These are phyloP conservation scores for Euphrasia arctica DNA, from an alignment of 305 asterid species.

Conservation along the genomic window DNA sequence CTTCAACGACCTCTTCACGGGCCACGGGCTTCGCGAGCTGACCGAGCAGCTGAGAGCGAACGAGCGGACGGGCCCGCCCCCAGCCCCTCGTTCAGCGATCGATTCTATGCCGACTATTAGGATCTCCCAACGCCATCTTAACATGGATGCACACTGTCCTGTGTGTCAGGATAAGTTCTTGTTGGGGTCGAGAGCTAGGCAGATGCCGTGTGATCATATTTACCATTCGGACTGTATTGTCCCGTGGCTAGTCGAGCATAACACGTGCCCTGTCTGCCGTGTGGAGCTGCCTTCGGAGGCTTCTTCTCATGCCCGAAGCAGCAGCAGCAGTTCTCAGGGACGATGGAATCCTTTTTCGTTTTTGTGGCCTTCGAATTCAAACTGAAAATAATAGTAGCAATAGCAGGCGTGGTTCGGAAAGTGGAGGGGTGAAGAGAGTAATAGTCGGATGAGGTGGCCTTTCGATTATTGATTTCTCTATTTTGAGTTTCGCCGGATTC, in stretches of 20 bases:
- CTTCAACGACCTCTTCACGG: conserved; percentile 60
- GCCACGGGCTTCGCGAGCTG: conserved; percentile 71
- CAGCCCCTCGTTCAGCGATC: conserved; percentile 48
- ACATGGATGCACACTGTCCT: conserved; percentile 46
- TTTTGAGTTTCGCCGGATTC: conserved; percentile 4
- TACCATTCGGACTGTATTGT: conserved; percentile 54
- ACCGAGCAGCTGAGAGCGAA: conserved; percentile 63
- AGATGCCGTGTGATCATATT: conserved; percentile 53
- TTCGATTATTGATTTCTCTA: conserved; percentile 28
- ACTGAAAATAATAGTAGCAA: conserved; percentile 19
- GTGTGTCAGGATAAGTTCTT: conserved; percentile 54
- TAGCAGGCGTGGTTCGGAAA: conserved; percentile 25
- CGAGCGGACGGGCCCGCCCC: conserved; percentile 47
- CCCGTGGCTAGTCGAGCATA: conserved; percentile 51
- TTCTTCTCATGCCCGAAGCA: conserved; percentile 30
- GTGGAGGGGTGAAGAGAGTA: conserved; percentile 23
- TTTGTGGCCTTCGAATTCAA: conserved; percentile 65
- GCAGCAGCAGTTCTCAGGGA: conserved; percentile 41
- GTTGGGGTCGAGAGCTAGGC: conserved; percentile 45
- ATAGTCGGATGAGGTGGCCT: conserved; percentile 36
- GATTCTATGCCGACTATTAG: conserved; percentile 52
- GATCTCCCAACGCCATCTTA: conserved; percentile 44
- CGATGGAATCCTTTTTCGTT: conserved; percentile 82
- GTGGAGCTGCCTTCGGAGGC: conserved; percentile 52
- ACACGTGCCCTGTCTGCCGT: conserved; percentile 57